phyloP scores from a whole-genome alignment of 345 rosid species.

The Bruguiera sexangula region DNA sequence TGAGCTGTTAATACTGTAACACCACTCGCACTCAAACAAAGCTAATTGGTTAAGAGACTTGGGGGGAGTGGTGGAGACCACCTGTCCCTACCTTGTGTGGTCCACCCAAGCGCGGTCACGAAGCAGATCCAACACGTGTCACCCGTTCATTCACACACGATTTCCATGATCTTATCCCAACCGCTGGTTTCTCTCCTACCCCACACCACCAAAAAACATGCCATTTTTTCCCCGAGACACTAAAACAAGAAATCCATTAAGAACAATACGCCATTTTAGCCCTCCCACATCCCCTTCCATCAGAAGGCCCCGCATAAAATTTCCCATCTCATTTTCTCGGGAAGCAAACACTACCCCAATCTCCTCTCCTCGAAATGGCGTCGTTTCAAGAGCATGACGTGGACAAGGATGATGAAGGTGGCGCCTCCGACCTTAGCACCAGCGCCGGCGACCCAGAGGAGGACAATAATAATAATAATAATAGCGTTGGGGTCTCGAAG shows the following conservation, averaged over 20 bases:
- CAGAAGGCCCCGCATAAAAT: neutral
- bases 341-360: slow-evolving; percentile 1
- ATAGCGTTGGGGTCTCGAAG: neutral
- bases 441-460: slow-evolving; percentile 28
- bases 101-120: neutral
- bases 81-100: too few species aligned
- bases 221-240: neutral
- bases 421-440: slow-evolving; percentile 42
- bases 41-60: too few species aligned
- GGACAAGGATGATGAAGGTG: slow-evolving; percentile 32
- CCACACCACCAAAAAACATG: neutral
- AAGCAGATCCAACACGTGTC: slow-evolving; percentile 27
- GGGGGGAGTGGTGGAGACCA: too few species aligned
- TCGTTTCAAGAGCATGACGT: slow-evolving; percentile 10
- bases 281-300: too few species aligned
- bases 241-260: slow-evolving; percentile 3
- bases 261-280: neutral
- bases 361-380: slow-evolving; percentile 3
- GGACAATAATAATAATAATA: neutral
- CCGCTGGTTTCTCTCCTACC: slow-evolving; percentile 23
- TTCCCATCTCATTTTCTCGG: neutral
- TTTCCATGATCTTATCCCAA: slow-evolving; percentile 23
- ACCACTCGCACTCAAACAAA: too few species aligned
- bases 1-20: too few species aligned
- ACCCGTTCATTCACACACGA: neutral